phyloP scores from a whole-genome alignment of 768 basidiomycete genomes.

The Rhizopogon vulgaris region DNA sequence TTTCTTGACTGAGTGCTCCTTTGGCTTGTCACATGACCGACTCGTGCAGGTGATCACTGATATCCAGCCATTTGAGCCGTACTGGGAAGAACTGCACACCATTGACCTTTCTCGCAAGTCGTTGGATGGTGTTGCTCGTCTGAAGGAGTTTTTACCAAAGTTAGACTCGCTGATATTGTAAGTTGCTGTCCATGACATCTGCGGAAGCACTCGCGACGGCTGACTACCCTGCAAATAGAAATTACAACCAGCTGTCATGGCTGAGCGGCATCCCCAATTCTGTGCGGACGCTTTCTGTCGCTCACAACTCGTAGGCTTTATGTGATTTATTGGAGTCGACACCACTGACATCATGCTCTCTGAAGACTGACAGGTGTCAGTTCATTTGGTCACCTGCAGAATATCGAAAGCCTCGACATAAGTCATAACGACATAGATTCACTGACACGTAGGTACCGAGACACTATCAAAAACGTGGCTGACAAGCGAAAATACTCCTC shows the following conservation, averaged over 20 bases:
- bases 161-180: conserved; percentile 74
- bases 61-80: conserved; percentile 87
- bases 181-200: conserved; percentile 26
- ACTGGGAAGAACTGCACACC: conserved; percentile 77
- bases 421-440: conserved; percentile 88
- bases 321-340: conserved; percentile 5
- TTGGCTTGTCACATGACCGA: conserved; percentile 87
- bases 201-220: conserved; percentile 2
- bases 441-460: conserved; percentile 61
- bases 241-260: conserved; percentile 71
- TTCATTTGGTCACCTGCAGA: conserved; percentile 80
- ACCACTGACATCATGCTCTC: conserved; percentile 11
- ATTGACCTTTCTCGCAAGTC: conserved; percentile 67
- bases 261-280: conserved; percentile 69
- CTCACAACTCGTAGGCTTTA: conserved; percentile 56
- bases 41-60: conserved; percentile 92
- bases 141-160: conserved; percentile 87
- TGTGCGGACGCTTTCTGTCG: conserved; percentile 73
- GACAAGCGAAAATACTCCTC: not conserved
- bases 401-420: conserved; percentile 87
- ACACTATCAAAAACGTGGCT: not conserved
- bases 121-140: conserved; percentile 57
- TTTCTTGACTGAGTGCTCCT: conserved; percentile 95
- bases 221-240: conserved; percentile 37
- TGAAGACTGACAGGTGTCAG: conserved; percentile 77